phyloP scores from a whole-genome alignment of 352 stramenopile genomes.

The Pythium phragmitis region DNA sequence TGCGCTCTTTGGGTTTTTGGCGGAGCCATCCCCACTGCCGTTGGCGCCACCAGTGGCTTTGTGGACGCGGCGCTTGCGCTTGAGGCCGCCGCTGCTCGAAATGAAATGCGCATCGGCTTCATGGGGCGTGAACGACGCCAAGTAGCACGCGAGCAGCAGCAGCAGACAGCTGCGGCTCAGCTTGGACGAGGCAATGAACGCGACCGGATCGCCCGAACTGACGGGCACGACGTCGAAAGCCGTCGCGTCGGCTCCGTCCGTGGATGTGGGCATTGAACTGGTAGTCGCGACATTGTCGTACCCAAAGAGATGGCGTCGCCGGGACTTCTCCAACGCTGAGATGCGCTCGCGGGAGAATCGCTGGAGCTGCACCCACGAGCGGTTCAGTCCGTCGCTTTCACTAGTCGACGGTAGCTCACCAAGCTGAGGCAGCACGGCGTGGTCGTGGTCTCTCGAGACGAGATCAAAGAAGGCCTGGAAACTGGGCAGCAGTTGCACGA shows the following conservation, averaged over 20 bases:
- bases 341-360: slow-evolving; percentile 31
- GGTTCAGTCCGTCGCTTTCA: slow-evolving; percentile 28
- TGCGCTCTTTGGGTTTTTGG: slow-evolving; percentile 16
- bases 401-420: background rate
- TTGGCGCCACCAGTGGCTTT: slow-evolving; percentile 12
- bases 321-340: slow-evolving; percentile 42
- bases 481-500: slow-evolving; percentile 32
- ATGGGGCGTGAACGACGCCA: slow-evolving; percentile 82
- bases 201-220: slow-evolving; percentile 28
- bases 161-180: slow-evolving; percentile 68
- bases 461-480: slow-evolving; percentile 32
- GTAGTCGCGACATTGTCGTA: slow-evolving; percentile 44
- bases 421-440: slow-evolving; percentile 17
- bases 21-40: background rate
- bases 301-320: slow-evolving; percentile 59
- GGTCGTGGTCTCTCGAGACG: slow-evolving; percentile 12
- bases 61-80: slow-evolving; percentile 47
- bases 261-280: background rate
- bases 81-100: slow-evolving; percentile 49
- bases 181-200: slow-evolving; percentile 58
- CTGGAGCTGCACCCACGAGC: slow-evolving; percentile 29
- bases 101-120: slow-evolving; percentile 73
- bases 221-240: background rate
- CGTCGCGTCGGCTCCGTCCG: too few relatives aligned
- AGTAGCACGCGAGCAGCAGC: slow-evolving; percentile 66